Evolutionary conservation across 768 basidiomycete genomes (phyloP).

Genomic region (Thelephora ganbajun): DNA sequence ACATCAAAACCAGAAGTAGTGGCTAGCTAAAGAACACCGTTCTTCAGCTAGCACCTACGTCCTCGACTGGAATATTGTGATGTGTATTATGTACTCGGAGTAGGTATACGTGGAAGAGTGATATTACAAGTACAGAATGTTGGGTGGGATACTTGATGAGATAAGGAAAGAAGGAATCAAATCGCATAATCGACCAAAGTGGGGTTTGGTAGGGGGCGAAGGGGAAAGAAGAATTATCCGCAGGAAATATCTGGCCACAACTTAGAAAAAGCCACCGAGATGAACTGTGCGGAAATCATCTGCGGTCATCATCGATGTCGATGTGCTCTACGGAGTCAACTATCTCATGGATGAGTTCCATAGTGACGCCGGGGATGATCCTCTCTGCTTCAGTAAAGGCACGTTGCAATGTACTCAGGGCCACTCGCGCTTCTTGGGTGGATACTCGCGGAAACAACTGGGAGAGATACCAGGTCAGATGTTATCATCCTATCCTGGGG

Average conservation of each 20-base stretch:
- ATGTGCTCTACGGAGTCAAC: constrained; percentile 88
- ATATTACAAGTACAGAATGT: constrained; percentile 9
- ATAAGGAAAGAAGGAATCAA: constrained; percentile 5
- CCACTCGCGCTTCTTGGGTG: constrained; percentile 81
- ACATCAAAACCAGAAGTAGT: constrained; percentile 18
- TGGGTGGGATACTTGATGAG: constrained; percentile 1
- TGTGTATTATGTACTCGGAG: constrained; percentile 5
- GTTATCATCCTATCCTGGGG: not conserved
- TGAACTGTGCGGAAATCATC: constrained; percentile 38
- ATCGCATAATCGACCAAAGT: constrained; percentile 8
- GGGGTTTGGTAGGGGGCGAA: not conserved
- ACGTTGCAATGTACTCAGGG: constrained; percentile 72
- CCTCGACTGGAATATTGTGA: not conserved
- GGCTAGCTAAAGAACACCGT: not conserved
- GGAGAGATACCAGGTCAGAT: constrained; percentile 6
- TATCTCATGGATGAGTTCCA: constrained; percentile 88
- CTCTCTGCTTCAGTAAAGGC: constrained; percentile 94
- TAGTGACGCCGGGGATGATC: constrained; percentile 87
- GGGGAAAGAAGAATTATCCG: not conserved
- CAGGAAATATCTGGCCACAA: too few relatives aligned
- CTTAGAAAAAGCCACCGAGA: not conserved
- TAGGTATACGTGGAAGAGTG: constrained; percentile 15
- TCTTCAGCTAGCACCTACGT: not conserved
- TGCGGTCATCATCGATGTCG: constrained; percentile 20
- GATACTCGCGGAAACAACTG: constrained; percentile 88